phyloP scores from a whole-genome alignment of 257 asterid species.

The Striga asiatica region DNA sequence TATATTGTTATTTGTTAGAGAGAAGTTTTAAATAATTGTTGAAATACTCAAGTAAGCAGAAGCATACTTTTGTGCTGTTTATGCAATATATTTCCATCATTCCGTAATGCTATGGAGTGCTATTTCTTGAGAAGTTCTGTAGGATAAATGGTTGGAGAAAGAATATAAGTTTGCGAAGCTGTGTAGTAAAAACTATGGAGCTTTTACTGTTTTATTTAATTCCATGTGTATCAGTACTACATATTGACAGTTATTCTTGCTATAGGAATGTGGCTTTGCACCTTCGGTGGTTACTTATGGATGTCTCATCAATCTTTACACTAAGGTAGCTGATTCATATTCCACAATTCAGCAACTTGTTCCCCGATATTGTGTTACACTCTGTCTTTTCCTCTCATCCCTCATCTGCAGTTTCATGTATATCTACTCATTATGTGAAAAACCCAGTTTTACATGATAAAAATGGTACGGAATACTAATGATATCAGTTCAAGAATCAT shows the following conservation, averaged over 20 bases:
- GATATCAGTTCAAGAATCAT: neutral
- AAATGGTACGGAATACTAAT: no score
- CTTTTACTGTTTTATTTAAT: neutral
- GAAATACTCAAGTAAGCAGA: neutral
- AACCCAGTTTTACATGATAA: no score
- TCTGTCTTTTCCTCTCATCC: neutral
- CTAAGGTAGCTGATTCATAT: constrained; percentile 49
- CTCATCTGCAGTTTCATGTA: no score
- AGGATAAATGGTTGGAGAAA: constrained; percentile 5
- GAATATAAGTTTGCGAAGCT: neutral
- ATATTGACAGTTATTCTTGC: constrained; percentile 11
- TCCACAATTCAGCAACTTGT: constrained; percentile 1
- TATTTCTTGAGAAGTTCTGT: neutral
- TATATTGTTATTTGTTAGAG: neutral
- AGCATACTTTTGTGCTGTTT: neutral
- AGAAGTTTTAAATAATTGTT: neutral
- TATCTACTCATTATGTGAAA: no score
- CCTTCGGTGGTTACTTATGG: constrained; percentile 87
- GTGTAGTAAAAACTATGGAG: neutral
- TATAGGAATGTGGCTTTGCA: constrained; percentile 80
- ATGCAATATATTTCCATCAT: neutral
- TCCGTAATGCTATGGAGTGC: neutral
- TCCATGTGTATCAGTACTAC: neutral
- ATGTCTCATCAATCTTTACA: constrained; percentile 82
- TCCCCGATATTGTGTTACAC: neutral